Conservation (phyloP, 805 yeast genomes). For the Candida methanosorbosa region DNA sequence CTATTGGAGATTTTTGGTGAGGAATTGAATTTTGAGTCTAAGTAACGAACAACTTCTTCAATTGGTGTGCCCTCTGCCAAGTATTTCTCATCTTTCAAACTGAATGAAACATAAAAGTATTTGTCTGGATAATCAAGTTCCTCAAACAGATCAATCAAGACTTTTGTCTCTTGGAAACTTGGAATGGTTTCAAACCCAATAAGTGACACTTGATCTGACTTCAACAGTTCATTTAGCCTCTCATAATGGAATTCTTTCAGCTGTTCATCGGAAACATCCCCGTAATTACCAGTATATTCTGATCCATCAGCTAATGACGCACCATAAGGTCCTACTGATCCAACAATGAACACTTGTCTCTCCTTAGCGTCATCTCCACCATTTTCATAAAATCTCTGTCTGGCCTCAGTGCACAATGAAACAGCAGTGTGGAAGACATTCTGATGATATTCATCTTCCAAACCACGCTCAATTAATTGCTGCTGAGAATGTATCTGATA, state of each 20-base stretch:
- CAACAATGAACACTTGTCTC: conserved; percentile 32
- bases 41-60: conserved; percentile 18
- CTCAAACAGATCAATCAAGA: conserved; percentile 33
- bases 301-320: conserved; percentile 59
- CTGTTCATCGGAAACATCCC: conserved; percentile 26
- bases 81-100: conserved; percentile 27
- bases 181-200: conserved; percentile 73
- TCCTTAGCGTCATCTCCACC: conserved; percentile 15
- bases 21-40: conserved; percentile 3
- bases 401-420: conserved; percentile 15
- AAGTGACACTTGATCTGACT: conserved; percentile 38
- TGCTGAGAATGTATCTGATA: conserved; percentile 50
- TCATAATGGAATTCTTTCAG: conserved; percentile 44
- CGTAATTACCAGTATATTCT: conserved; percentile 68
- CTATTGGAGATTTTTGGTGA: conserved; percentile 9
- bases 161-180: conserved; percentile 44
- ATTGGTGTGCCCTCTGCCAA: conserved; percentile 46
- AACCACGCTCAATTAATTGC: conserved; percentile 25
- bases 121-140: conserved; percentile 9
- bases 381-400: conserved; percentile 6
- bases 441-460: conserved; percentile 7
- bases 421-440: conserved; percentile 14
- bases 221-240: conserved; percentile 30
- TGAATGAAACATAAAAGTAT: conserved; percentile 24
- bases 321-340: conserved; percentile 74